Evolutionary conservation across 2,329 filamentous ascomycete genomes (phyloP).

Genomic region (Bisporella sp.): DNA sequence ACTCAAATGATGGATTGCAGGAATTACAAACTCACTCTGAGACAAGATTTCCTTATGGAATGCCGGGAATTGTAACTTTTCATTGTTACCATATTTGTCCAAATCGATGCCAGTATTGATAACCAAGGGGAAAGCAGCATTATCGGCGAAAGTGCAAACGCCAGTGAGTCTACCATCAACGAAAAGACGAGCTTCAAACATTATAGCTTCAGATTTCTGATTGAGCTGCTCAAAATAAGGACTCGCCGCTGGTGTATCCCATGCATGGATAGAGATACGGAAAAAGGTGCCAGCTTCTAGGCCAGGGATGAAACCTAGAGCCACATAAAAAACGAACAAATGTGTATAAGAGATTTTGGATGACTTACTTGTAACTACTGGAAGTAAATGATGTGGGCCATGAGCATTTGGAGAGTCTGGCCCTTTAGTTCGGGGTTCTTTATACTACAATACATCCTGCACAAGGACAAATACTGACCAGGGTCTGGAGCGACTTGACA

Average conservation of each 20-base stretch:
- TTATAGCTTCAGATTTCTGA: slow-evolving; percentile 44
- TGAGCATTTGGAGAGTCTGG: not conserved
- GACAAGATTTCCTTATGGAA: slow-evolving; percentile 65
- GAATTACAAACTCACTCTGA: slow-evolving; percentile 37
- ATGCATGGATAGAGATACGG: slow-evolving; percentile 68
- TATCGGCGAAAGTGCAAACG: slow-evolving; percentile 35
- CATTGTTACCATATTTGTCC: slow-evolving; percentile 42
- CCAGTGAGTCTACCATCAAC: slow-evolving; percentile 57
- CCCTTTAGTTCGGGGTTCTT: slow-evolving; percentile 6
- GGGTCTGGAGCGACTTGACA: slow-evolving; percentile 59
- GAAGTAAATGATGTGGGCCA: not conserved
- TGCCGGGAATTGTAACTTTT: slow-evolving; percentile 61
- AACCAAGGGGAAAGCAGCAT: slow-evolving; percentile 43
- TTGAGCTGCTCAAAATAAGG: slow-evolving; percentile 47
- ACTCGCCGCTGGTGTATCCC: slow-evolving; percentile 56
- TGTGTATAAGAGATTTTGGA: not conserved
- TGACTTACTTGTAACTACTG: not conserved
- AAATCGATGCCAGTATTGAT: slow-evolving; percentile 31
- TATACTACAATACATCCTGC: not conserved
- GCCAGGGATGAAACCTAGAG: slow-evolving; percentile 63
- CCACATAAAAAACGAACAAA: slow-evolving; percentile 50
- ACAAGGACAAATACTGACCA: slow-evolving; percentile 22
- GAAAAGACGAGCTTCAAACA: slow-evolving; percentile 60
- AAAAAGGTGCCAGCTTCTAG: slow-evolving; percentile 52
- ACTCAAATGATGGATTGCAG: too few relatives aligned